Evolutionary conservation across 192 early-diverging fungal genomes (phyloP).

Genomic region (Coemansia sp.): DNA sequence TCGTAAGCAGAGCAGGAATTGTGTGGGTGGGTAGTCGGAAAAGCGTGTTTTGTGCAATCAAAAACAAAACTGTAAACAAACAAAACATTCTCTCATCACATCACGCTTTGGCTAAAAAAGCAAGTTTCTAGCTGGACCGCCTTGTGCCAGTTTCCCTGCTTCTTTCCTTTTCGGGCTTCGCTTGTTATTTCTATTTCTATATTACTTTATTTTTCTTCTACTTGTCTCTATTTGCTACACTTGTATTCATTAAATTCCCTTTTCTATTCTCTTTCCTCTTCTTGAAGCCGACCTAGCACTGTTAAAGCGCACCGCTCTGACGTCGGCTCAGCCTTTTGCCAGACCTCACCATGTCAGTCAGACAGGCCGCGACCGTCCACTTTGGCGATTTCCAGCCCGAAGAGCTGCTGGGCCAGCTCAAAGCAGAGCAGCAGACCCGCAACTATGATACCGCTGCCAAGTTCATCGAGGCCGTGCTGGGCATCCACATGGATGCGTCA

Average conservation of each 20-base stretch:
- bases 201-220: conserved; percentile 2
- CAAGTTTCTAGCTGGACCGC: neutral
- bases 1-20: no score
- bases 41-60: neutral
- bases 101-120: neutral
- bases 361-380: conserved; percentile 18
- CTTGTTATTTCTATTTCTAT: neutral
- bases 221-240: neutral
- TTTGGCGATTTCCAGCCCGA: conserved; percentile 50
- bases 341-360: conserved; percentile 19
- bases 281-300: no score
- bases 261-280: neutral
- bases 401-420: conserved; percentile 54
- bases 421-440: conserved; percentile 59
- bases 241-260: neutral
- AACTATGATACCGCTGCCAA: conserved; percentile 61
- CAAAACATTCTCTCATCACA: neutral
- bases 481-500: conserved; percentile 54
- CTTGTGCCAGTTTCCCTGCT: neutral
- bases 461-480: conserved; percentile 64
- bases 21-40: neutral
- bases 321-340: neutral
- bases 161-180: neutral
- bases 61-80: neutral
- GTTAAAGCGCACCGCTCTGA: neutral